phyloP scores from a whole-genome alignment of 179 eudicot species.

The Beta corolliflora region DNA sequence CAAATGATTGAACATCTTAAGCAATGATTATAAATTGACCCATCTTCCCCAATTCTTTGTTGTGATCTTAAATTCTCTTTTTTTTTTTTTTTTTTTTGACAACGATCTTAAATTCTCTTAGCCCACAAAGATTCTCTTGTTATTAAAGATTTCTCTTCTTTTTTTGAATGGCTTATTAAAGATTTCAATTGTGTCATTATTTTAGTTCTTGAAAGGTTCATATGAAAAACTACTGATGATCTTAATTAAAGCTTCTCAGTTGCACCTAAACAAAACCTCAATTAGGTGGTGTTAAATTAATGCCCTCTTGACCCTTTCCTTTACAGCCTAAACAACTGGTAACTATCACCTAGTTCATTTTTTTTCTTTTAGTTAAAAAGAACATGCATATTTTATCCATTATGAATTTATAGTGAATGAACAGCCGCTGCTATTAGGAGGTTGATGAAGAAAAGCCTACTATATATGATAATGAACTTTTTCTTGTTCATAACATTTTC shows the following conservation, averaged over 20 bases:
- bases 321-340: slow-evolving; percentile 1
- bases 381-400: no score
- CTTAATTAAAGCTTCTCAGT: neutral
- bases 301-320: neutral
- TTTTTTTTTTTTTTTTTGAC: no score
- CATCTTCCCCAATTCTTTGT: slow-evolving; percentile 12
- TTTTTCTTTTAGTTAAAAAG: neutral
- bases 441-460: no score
- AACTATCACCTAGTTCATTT: neutral
- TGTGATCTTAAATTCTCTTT: no score
- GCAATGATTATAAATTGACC: slow-evolving; percentile 31
- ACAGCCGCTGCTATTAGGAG: no score
- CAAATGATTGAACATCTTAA: slow-evolving; percentile 34
- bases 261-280: neutral
- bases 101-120: slow-evolving; percentile 34
- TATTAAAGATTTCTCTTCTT: neutral
- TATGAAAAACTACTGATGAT: neutral
- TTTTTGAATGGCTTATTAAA: neutral
- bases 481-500: no score
- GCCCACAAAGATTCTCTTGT: slow-evolving; percentile 36
- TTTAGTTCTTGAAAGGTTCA: slow-evolving; percentile 5
- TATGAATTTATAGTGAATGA: no score
- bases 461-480: no score
- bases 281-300: slow-evolving; percentile 9
- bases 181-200: slow-evolving; percentile 4